Evolutionary conservation across 2,329 filamentous ascomycete genomes (phyloP).

Genomic region (Arthrobotrys sinensis): DNA sequence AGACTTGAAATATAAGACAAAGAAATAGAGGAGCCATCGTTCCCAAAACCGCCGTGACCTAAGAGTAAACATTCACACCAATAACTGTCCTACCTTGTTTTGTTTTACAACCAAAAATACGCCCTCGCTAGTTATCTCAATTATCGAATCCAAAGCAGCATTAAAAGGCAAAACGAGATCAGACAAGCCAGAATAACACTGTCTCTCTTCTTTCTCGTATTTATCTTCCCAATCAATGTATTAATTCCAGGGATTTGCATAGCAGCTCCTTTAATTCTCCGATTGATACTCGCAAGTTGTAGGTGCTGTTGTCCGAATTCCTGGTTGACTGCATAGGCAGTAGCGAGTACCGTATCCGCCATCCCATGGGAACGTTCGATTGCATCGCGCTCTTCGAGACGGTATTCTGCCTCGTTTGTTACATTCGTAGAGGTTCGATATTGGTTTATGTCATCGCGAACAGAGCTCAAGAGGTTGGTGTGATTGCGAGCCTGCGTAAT

Average conservation of each 20-base stretch:
- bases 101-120: slow-evolving; percentile 25
- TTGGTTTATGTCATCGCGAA: slow-evolving; percentile 90
- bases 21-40: slow-evolving; percentile 27
- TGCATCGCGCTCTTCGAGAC: slow-evolving; percentile 88
- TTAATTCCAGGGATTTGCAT: slow-evolving; percentile 95
- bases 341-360: slow-evolving; percentile 90
- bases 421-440: slow-evolving; percentile 75
- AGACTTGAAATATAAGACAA: slow-evolving; percentile 61
- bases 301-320: slow-evolving; percentile 89
- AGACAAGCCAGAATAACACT: slow-evolving; percentile 93
- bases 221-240: slow-evolving; percentile 90
- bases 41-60: slow-evolving; percentile 4
- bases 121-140: slow-evolving; percentile 56
- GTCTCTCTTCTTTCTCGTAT: slow-evolving; percentile 93
- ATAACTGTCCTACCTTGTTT: slow-evolving; percentile 23
- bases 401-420: slow-evolving; percentile 87
- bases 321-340: slow-evolving; percentile 97
- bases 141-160: slow-evolving; percentile 85
- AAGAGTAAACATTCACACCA: slow-evolving; percentile 11
- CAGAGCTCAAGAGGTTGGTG: slow-evolving; percentile 89
- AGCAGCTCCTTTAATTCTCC: slow-evolving; percentile 89
- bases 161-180: slow-evolving; percentile 90
- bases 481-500: slow-evolving; percentile 86
- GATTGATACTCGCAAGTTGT: slow-evolving; percentile 87
- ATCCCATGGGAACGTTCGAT: slow-evolving; percentile 92